Conservation (phyloP, 1,284 basidiomycete species). For the Puccinia polysora region DNA sequence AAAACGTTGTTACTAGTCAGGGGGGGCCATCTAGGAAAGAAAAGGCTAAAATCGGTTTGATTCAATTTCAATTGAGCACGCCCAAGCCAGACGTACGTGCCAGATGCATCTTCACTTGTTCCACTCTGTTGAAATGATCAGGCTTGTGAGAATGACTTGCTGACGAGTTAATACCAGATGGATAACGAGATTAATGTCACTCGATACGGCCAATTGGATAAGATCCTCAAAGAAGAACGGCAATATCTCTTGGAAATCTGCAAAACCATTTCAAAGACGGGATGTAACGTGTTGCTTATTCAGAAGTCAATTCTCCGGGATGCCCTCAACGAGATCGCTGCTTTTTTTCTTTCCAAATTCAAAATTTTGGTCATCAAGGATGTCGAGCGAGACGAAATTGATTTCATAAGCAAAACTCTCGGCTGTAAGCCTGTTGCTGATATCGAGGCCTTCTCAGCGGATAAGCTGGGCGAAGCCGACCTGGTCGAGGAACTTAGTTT, state of each 20-base stretch:
- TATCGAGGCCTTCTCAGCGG: constrained; percentile 96
- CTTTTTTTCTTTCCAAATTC: constrained; percentile 95
- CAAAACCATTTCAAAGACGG: constrained; percentile 99
- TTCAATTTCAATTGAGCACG: constrained; percentile 96
- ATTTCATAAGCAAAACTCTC: constrained; percentile 90
- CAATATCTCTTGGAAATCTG: constrained; percentile 97
- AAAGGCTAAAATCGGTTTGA: constrained; percentile 96
- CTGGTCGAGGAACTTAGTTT: constrained; percentile 85
- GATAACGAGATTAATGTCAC: constrained; percentile 99
- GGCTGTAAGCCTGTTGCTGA: constrained; percentile 96
- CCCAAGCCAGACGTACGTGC: constrained; percentile 89
- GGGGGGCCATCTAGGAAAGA: constrained; percentile 93
- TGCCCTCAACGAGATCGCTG: constrained; percentile 95
- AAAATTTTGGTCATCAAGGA: constrained; percentile 97
- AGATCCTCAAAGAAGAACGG: constrained; percentile 97
- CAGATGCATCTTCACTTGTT: not conserved
- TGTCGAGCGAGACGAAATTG: constrained; percentile 97
- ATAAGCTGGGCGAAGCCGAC: constrained; percentile 95
- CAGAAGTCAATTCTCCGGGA: constrained; percentile 99
- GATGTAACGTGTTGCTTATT: constrained; percentile 96
- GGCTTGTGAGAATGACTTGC: not conserved
- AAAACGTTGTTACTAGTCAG: constrained; percentile 82
- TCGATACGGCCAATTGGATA: constrained; percentile 99
- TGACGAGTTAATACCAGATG: constrained; percentile 63
- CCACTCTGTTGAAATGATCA: not conserved